phyloP scores from a whole-genome alignment of 2,329 filamentous ascomycete species.

The Davidsoniella eucalypti region DNA sequence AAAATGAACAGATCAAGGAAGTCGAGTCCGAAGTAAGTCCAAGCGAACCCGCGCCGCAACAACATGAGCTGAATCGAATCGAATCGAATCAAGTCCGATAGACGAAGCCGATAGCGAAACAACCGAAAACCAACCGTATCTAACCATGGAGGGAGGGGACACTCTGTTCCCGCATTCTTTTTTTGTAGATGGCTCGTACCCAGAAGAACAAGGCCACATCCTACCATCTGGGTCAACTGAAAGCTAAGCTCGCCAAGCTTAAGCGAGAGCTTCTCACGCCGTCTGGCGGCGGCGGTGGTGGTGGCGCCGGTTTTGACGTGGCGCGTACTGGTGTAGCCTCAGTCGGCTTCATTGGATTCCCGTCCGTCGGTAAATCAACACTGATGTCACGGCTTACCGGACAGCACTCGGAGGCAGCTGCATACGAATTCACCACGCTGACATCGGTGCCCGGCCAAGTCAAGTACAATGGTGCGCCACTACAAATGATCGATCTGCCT shows the following conservation, averaged over 20 bases:
- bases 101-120: background rate
- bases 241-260: conserved; percentile 94
- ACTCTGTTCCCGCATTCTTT: too few relatives aligned
- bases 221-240: conserved; percentile 86
- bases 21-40: conserved; percentile 77
- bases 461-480: conserved; percentile 86
- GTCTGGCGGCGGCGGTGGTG: conserved; percentile 66
- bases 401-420: conserved; percentile 91
- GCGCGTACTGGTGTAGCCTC: conserved; percentile 93
- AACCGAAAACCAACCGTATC: background rate
- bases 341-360: conserved; percentile 95
- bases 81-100: background rate
- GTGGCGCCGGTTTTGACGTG: conserved; percentile 85
- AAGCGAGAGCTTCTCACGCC: conserved; percentile 92
- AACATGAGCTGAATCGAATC: conserved; percentile 1
- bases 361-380: conserved; percentile 95
- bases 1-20: conserved; percentile 62
- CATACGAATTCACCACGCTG: conserved; percentile 96
- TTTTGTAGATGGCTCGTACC: conserved; percentile 68
- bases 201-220: conserved; percentile 96
- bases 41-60: too few relatives aligned
- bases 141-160: conserved; percentile 5
- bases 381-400: conserved; percentile 90
- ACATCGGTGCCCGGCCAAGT: conserved; percentile 96
- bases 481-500: conserved; percentile 95